These are phyloP conservation scores for Gonium pectorale DNA, from an alignment of 139 green algal species.

Conservation along the genomic window DNA sequence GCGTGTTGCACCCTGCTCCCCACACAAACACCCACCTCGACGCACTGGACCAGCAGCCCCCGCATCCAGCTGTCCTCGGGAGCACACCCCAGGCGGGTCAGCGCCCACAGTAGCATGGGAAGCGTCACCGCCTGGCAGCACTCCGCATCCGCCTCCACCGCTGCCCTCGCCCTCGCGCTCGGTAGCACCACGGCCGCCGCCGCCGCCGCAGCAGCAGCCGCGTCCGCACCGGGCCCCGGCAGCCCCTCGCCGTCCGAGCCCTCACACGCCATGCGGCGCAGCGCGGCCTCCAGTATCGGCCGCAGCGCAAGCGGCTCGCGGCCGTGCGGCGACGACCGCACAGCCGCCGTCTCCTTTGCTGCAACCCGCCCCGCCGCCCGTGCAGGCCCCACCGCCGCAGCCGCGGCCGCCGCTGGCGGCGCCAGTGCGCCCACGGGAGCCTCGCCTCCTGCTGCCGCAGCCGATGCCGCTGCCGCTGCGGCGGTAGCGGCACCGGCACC, in stretches of 20 bases:
- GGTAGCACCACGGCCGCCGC: too few relatives aligned
- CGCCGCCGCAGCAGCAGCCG: background rate
- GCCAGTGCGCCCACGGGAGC: too few relatives aligned
- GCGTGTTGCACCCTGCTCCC: too few relatives aligned
- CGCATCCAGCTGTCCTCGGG: conserved; percentile 7
- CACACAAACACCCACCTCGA: conserved; percentile 17
- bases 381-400: background rate
- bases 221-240: background rate
- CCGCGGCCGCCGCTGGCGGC: background rate
- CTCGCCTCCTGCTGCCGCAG: background rate
- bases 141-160: background rate
- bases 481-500: too few relatives aligned
- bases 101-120: conserved; percentile 25
- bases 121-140: background rate
- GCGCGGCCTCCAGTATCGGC: conserved; percentile 8
- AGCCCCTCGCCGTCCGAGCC: background rate
- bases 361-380: too few relatives aligned
- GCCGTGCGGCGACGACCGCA: background rate
- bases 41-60: conserved; percentile 8
- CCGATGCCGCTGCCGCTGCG: background rate
- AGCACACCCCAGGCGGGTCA: background rate
- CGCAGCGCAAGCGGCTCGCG: background rate
- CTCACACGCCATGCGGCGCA: background rate
- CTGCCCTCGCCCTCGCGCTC: background rate
- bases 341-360: too few relatives aligned